Conservation (phyloP, 371 early-diverging fungal species). For the Mucor mucedo region DNA sequence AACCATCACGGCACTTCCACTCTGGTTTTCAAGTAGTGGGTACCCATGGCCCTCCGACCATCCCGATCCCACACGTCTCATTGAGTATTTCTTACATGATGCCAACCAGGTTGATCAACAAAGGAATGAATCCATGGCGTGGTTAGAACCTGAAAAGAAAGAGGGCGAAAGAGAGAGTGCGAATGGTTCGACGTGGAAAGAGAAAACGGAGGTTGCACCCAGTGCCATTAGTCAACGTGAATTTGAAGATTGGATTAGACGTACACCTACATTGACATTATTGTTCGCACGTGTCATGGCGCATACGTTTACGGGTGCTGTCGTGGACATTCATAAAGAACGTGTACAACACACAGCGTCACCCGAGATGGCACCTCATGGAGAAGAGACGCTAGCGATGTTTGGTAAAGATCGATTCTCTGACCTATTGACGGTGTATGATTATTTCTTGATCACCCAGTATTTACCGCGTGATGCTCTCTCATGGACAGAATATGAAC, state of each 20-base stretch:
- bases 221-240: slow-evolving; percentile 19
- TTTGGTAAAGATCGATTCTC: slow-evolving; percentile 27
- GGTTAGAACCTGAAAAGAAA: slow-evolving; percentile 18
- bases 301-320: slow-evolving; percentile 18
- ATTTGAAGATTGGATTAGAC: slow-evolving; percentile 35
- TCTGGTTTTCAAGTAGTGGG: slow-evolving; percentile 38
- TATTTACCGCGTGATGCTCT: slow-evolving; percentile 36
- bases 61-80: slow-evolving; percentile 11
- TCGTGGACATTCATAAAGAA: slow-evolving; percentile 13
- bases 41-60: neutral
- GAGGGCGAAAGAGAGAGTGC: neutral
- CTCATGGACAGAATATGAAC: slow-evolving; percentile 36
- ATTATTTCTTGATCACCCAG: slow-evolving; percentile 43
- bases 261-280: slow-evolving; percentile 22
- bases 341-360: slow-evolving; percentile 33
- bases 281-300: slow-evolving; percentile 29
- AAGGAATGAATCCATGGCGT: slow-evolving; percentile 24
- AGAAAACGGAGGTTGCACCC: slow-evolving; percentile 13
- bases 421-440: slow-evolving; percentile 35
- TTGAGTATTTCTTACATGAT: slow-evolving; percentile 25
- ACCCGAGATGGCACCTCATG: slow-evolving; percentile 26
- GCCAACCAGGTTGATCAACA: slow-evolving; percentile 21
- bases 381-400: neutral
- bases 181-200: slow-evolving; percentile 23
- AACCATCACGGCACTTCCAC: slow-evolving; percentile 28